Evolutionary conservation across 345 rosid species (phyloP), one percentile per base, ranked within the genome.

Genomic region (Brassica nigra): DNA sequence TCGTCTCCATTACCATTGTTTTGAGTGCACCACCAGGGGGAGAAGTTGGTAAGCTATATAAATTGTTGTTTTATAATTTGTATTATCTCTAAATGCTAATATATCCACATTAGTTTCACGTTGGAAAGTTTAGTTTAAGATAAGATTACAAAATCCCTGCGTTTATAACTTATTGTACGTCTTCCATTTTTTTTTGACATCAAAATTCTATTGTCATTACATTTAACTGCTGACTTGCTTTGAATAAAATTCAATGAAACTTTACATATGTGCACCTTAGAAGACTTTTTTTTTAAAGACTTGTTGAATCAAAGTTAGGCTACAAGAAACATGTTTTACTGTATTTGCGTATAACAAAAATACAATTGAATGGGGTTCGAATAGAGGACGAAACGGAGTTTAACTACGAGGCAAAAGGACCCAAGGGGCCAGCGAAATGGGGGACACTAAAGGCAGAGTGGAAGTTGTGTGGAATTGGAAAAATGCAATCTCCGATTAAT

Each of bases 401-500:
- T 71, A 76, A 12, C 75, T 95, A 91, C 47, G 58, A 62, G 9
- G 59, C 66, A 18, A 30, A 65, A 4, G 79, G 89, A 18, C 85
- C 66, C 8, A 81, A 23, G 0, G 97, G 99, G 6, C 97, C 99
- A 6, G 71, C 61, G 8, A 63, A 68, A 7, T 95, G 99, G 99
- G 99, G 98, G 78, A 83, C 80, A 64, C 37, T 93, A 49, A 89
- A 83, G 34, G 78, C 76, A 4, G 88, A 91, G 11, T 95, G 98
- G 97, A 36, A 61, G 27, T 39, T 68, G 1, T 95, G 99, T 72
- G 70, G 80, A 55, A 84, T 83, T 28, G 99, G 99, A 71, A 16
- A 77, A 5, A 90, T 91, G 97, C 97, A 95, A 47, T 95, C 99
- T 69, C 99, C 97, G 0, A 88, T 92, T 23, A 90, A 91, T 84